phyloP scores from a whole-genome alignment of 768 basidiomycete genomes.

The Psilocybe tampanensis region DNA sequence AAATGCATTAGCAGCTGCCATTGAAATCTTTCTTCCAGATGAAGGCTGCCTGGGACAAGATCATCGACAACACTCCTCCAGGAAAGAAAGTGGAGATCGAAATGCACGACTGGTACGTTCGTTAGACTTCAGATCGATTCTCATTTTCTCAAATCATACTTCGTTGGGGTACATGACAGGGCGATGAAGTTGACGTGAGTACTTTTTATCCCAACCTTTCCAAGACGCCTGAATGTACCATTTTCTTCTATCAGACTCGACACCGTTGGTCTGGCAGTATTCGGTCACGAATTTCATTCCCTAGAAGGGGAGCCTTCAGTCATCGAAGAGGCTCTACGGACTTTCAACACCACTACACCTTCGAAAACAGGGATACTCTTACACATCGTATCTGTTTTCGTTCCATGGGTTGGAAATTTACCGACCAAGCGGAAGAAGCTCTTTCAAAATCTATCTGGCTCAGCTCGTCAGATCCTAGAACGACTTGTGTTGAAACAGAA shows the following conservation, averaged over 20 bases:
- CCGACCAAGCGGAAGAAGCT: conserved; percentile 28
- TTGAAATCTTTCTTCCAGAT: conserved; percentile 24
- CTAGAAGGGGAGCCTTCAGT: conserved; percentile 40
- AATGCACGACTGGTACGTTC: conserved; percentile 44
- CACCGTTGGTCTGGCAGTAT: conserved; percentile 49
- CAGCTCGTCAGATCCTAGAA: conserved; percentile 30
- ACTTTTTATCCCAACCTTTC: neutral
- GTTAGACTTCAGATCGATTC: neutral
- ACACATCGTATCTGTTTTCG: conserved; percentile 20
- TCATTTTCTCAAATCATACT: neutral
- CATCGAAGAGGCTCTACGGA: conserved; percentile 33
- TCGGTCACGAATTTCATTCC: conserved; percentile 50
- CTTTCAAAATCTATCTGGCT: conserved; percentile 21
- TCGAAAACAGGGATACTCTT: conserved; percentile 11
- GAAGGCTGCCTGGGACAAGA: conserved; percentile 28
- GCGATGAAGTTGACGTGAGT: conserved; percentile 9
- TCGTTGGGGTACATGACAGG: neutral
- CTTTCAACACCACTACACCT: conserved; percentile 23
- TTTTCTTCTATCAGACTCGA: conserved; percentile 38
- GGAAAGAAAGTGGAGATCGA: conserved; percentile 33
- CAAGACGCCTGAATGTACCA: neutral
- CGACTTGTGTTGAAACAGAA: conserved; percentile 30
- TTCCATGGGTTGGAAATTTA: conserved; percentile 29
- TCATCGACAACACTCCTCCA: conserved; percentile 21
- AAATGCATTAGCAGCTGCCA: no score